phyloP scores from a whole-genome alignment of 2,329 filamentous ascomycete genomes.

The Fusarium irregulare region DNA sequence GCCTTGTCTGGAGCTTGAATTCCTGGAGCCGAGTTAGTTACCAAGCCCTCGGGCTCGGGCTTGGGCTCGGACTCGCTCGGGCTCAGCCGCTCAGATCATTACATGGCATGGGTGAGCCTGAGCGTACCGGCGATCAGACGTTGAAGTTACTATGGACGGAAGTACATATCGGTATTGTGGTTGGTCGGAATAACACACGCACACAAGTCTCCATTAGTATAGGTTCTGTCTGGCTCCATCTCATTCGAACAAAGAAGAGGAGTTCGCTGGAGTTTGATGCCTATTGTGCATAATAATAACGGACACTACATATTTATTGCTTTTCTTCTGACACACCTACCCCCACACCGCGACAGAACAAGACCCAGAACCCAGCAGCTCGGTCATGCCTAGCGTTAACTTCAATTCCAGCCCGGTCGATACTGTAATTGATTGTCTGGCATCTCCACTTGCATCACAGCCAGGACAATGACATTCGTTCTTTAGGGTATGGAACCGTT shows the following conservation, averaged over 20 bases:
- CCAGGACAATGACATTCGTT: background rate
- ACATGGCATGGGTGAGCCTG: background rate
- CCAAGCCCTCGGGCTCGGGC: conserved; percentile 23
- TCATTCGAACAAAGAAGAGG: background rate
- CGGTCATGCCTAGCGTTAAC: conserved; percentile 26
- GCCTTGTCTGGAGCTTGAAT: conserved; percentile 38
- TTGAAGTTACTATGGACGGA: background rate
- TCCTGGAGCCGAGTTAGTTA: background rate
- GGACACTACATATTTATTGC: conserved; percentile 14
- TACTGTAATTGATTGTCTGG: background rate
- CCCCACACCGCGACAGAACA: conserved; percentile 21
- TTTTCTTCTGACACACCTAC: conserved; percentile 14
- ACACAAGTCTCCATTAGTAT: background rate
- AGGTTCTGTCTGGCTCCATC: background rate
- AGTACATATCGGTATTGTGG: background rate
- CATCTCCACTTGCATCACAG: background rate
- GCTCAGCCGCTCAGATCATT: conserved; percentile 11
- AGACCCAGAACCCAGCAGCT: conserved; percentile 16
- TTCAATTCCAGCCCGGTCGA: conserved; percentile 1
- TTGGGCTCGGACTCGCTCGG: background rate
- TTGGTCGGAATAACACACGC: background rate
- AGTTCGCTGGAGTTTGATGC: conserved; percentile 16
- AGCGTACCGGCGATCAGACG: background rate
- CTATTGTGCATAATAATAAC: conserved; percentile 24
- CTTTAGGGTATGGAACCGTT: conserved; percentile 2